Evolutionary conservation across 331 rosid genomes (phyloP), one percentile per base, ranked within the genome.

Genomic region (Telfairia occidentalis): DNA sequence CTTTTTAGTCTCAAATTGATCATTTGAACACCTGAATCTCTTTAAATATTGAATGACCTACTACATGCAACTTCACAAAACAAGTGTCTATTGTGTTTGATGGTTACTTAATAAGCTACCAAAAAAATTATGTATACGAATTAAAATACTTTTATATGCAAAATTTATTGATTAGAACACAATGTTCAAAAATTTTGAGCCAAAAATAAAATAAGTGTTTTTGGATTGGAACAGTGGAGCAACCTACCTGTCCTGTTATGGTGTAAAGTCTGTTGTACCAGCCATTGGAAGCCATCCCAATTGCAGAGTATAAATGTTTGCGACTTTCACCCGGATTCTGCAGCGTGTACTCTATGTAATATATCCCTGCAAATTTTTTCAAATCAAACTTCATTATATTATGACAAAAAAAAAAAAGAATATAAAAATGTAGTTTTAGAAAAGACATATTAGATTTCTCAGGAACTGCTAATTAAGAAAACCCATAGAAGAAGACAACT

Each of bases 191-290:
- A 8, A 1, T 37, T 37, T 40, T 40, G 57, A 2, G 18, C 11
- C 10, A 5, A 23, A 5, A 9, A 15, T n/a, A 49, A 21, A 4
- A 0, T 1, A 10, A 63, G 26, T 71, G 2, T 46, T 23, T 29
- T 7, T 16, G n/a, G 35, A 24, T 10, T 15, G 32, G 18, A 30
- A 13, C 2, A 34, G 23, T 12, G 28, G 49, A 9, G 28, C 1
- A 67, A 23, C 0, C 28, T 81, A 93, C 98, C 97, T 89, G 98
- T 79, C 98, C 98, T 4, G 98, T 89, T 32, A 91, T 88, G 3
- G 96, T 94, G 48, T 94, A 94, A 35, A 94, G 80, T 76, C 97
- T 86, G 80, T 94, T 94, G 82, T 88, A 87, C 96, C 96, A 91
- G 72, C 98, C 98, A 72, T 86, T 91, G 71, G 84, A 75, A 57